Evolutionary conservation across 2,329 filamentous ascomycete genomes (phyloP).

Genomic region (Coniella vitis): DNA sequence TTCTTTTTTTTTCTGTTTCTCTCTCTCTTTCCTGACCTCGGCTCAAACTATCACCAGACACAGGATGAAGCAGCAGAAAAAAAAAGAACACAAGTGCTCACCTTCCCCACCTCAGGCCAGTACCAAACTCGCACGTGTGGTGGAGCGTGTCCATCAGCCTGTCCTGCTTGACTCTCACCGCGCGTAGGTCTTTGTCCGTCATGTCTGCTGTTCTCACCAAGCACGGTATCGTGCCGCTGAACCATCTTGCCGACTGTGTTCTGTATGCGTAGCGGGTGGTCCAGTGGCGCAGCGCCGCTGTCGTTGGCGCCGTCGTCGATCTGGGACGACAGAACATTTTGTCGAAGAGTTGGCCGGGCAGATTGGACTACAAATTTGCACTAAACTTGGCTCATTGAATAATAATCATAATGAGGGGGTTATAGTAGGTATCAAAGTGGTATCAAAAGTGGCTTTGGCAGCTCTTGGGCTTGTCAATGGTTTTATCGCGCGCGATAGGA

Average conservation of each 20-base stretch:
- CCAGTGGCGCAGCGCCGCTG: too few relatives aligned
- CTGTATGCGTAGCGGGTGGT: too few relatives aligned
- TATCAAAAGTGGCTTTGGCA: too few relatives aligned
- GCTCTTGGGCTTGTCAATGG: too few relatives aligned
- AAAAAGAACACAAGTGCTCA: slow-evolving; percentile 31
- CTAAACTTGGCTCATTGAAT: too few relatives aligned
- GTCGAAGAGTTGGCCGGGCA: background rate
- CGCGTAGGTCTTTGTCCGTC: slow-evolving; percentile 9
- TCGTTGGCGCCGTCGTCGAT: too few relatives aligned
- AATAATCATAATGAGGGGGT: too few relatives aligned
- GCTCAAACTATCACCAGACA: background rate
- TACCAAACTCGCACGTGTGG: slow-evolving; percentile 59
- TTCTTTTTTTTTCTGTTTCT: background rate
- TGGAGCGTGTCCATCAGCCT: slow-evolving; percentile 59
- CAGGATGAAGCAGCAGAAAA: background rate
- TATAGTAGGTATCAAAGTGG: too few relatives aligned
- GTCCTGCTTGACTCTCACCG: slow-evolving; percentile 48
- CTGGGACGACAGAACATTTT: too few relatives aligned
- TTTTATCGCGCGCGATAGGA: background rate
- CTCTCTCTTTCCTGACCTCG: too few relatives aligned
- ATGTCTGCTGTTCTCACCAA: slow-evolving; percentile 9
- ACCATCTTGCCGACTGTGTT: background rate
- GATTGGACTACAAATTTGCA: too few relatives aligned
- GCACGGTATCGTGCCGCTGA: slow-evolving; percentile 1
- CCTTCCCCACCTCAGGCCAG: slow-evolving; percentile 61